These are phyloP conservation scores for Pythium dissotocum DNA, from an alignment of 352 stramenopile genomes.

Conservation along the genomic window DNA sequence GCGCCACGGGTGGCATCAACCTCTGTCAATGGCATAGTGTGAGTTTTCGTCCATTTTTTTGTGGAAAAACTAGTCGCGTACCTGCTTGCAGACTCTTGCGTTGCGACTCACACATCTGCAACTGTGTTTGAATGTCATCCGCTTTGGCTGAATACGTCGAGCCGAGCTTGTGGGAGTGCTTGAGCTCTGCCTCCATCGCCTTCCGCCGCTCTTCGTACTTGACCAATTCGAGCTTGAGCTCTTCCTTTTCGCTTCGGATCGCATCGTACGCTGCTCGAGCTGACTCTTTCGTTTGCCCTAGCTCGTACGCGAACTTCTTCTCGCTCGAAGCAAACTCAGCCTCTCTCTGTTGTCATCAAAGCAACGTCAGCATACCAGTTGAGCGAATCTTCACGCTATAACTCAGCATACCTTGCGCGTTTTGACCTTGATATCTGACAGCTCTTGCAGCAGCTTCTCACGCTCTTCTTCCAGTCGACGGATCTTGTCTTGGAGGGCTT, in stretches of 20 bases:
- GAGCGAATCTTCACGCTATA: too few species aligned
- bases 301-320: constrained; percentile 72
- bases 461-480: constrained; percentile 65
- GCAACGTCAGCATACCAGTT: background rate
- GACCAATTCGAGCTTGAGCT: constrained; percentile 59
- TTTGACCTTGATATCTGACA: constrained; percentile 58
- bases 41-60: background rate
- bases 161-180: constrained; percentile 52
- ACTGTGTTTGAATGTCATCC: constrained; percentile 50
- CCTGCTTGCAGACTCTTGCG: constrained; percentile 35
- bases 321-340: constrained; percentile 48
- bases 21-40: constrained; percentile 29
- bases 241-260: constrained; percentile 53
- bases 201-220: constrained; percentile 49
- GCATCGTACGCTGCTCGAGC: constrained; percentile 65
- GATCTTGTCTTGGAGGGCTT: constrained; percentile 83
- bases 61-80: constrained; percentile 14
- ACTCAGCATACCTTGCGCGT: constrained; percentile 42
- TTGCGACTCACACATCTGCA: constrained; percentile 50
- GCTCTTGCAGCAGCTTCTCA: constrained; percentile 52
- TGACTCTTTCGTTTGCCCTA: constrained; percentile 68
- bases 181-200: constrained; percentile 42
- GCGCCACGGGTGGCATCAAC: constrained; percentile 35
- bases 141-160: constrained; percentile 54
- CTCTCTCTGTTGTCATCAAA: constrained; percentile 31